These are phyloP conservation scores for Nicotiana rustica DNA, from an alignment of 305 asterid genomes.

Conservation along the genomic window DNA sequence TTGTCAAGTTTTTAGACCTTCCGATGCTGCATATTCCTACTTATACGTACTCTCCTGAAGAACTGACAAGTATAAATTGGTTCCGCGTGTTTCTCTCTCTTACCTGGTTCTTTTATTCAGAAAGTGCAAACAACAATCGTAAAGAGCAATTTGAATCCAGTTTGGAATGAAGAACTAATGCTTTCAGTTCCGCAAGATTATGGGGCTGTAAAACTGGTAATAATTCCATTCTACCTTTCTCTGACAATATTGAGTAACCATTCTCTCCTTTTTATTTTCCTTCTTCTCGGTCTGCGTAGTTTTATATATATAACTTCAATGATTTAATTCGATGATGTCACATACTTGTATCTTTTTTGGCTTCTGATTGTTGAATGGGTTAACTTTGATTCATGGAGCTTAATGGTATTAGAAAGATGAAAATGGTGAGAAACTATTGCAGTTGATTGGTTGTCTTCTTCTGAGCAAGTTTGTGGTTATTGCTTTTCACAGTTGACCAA, in stretches of 20 bases:
- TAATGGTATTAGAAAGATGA: neutral
- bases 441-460: neutral
- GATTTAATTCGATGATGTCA: neutral
- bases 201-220: constrained; percentile 82
- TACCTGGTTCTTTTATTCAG: constrained; percentile 49
- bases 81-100: constrained; percentile 8
- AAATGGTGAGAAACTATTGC: neutral
- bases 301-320: neutral
- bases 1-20: constrained; percentile 20
- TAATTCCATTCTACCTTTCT: neutral
- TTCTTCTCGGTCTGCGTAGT: neutral
- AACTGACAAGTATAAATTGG: neutral
- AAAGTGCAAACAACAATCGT: constrained; percentile 76
- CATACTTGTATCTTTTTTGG: neutral
- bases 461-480: neutral
- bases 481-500: neutral
- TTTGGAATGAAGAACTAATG: constrained; percentile 93
- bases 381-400: neutral
- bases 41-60: neutral
- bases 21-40: neutral
- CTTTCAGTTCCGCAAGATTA: constrained; percentile 88
- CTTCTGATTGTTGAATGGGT: neutral
- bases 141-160: constrained; percentile 86
- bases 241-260: neutral
- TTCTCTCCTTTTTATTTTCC: neutral